Evolutionary conservation across 495 filamentous ascomycete species (phyloP), one percentile per base, ranked within the genome.

Genomic region (Trichoderma reesei): DNA sequence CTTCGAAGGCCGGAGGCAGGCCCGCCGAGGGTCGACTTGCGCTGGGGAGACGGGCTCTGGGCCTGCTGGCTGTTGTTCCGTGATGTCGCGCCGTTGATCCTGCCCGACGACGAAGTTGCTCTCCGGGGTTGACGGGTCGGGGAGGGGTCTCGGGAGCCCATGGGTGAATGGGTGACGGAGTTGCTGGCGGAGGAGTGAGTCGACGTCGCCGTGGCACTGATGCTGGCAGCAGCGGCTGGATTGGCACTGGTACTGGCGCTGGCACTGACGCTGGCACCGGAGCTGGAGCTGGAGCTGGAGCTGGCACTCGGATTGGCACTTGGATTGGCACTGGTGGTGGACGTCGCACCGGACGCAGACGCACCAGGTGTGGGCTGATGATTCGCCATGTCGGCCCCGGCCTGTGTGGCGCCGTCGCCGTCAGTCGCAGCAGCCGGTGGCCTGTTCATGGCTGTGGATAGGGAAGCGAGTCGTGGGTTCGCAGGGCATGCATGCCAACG

Each of bases 51-150:
- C 1, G 90, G 90, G 67, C 86, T 91, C 42, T 80, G 75, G 63
- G 92, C 90, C 65, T 86, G 82, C 64, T 81, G 79, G 64, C 77
- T 82, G 72, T 85, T 86, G 75, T 90, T 90, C 68, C 88, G 83
- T 61, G 89, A 87, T 66, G 83, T 78, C 60, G 72, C 74, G 18
- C 73, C 67, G 54, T 33, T 60, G 41, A 42, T 20, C 56, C 37
- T 56, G 37, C 36, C 18, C 51, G 54, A 34, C 51, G 54, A 14
- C 7, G 64, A 41, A 37, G 18, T 65, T 8, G 67, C 38, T 48
- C 73, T 72, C 14, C 68, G 63, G n/a, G 70, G 51, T 33, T 68
- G 71, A 60, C 75, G 67, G 51, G 67, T 70, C 18, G 77, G 77
- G 38, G 77, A 79, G 1, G 73, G 67, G 60, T 79, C 77, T 72